These are phyloP conservation scores for Kwoniella mangroviensis DNA, from an alignment of 768 basidiomycete species.

Conservation along the genomic window DNA sequence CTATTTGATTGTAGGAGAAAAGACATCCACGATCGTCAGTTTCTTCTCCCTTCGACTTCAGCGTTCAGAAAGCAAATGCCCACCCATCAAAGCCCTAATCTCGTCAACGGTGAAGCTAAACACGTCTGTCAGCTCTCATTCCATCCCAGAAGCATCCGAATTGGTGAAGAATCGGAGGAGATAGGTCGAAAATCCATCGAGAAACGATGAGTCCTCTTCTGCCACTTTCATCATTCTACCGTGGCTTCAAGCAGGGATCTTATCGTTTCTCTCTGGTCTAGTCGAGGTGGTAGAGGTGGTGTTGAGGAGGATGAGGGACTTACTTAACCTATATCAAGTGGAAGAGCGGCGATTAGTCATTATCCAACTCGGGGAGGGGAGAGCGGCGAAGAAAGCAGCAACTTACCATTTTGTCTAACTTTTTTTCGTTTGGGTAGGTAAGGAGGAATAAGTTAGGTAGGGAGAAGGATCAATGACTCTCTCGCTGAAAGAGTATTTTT, in stretches of 20 bases:
- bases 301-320: constrained; percentile 18
- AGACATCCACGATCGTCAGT: no score
- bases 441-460: constrained; percentile 7
- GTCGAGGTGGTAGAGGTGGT: not conserved
- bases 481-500: constrained; percentile 10
- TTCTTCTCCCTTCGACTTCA: no score
- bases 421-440: constrained; percentile 25
- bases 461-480: constrained; percentile 8
- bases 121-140: constrained; percentile 14
- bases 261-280: constrained; percentile 9
- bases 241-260: not conserved
- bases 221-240: not conserved
- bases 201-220: not conserved
- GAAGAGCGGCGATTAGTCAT: constrained; percentile 29
- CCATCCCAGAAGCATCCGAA: not conserved
- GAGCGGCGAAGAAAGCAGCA: not conserved
- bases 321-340: constrained; percentile 42
- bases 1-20: no score
- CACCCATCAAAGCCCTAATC: constrained; percentile 52
- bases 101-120: constrained; percentile 58
- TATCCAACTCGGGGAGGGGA: constrained; percentile 12
- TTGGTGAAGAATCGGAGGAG: not conserved
- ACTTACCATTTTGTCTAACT: constrained; percentile 50
- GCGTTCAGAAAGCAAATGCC: no score
- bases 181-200: constrained; percentile 4